Base-by-base conservation (phyloP, 2,329 filamentous ascomycete species). In the Fusarium tupiense region DNA sequence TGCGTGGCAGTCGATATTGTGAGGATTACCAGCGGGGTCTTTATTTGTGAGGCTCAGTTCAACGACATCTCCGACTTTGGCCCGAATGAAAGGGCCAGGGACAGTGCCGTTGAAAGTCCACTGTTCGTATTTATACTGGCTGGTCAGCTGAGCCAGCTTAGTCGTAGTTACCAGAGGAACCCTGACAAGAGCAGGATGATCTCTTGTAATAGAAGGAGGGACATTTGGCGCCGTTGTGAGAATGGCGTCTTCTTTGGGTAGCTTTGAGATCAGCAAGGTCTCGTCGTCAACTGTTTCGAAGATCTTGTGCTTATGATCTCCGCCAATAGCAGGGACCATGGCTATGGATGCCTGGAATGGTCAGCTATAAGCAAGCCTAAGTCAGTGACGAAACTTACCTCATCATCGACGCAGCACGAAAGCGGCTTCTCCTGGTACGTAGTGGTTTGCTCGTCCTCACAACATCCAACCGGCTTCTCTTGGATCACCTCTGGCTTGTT, bases 41-140 rank as follows among this genome's bases (percentile, higher is more conserved):
- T 41, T 69, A 37, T 71, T 69, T 5, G 69, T 69, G 11, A 71
- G 61, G 2, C 41, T 71, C n/a, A 71, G 33, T 5, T 71, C 69
- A 2, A 71, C 66, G 5, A 69, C 57, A 22, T 71, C 66, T 20
- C 69, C 69, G 6, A 71, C 69, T 43, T 50, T 65, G 8, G 61
- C 69, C 2, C 69, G 54, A 22, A 71, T 69, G 31, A 71, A 71
- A 2, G 69, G 69, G 4, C 69, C 69, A 22, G 66, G 69, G 16
- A 71, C 69, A 16, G 61, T 69, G 35, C 67, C 67, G 20, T 71
- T 71, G 56, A 69, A 71, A 8, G 69, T 71, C 69, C 61, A 69
- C 29, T 71, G 69, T 17, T 71, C 66, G 19, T 69, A 71, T 38
- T 71, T 69, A 33, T 69, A 69, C 61, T 66, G 61, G 26, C 52